phyloP scores from a whole-genome alignment of 164 flowering plant genomes.

The Vitis riparia region DNA sequence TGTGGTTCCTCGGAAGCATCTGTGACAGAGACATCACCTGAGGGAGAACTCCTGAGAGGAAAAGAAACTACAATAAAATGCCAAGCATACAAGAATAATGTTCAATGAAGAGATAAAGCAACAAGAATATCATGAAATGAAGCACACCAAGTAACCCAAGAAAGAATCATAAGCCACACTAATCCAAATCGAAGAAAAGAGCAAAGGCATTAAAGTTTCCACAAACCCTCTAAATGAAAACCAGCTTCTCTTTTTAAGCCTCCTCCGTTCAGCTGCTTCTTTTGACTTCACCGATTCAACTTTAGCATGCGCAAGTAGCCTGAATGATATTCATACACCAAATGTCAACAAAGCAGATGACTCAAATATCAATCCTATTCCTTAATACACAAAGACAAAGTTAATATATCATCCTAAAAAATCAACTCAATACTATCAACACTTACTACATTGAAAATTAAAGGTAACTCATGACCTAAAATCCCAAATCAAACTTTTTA shows the following conservation, averaged over 20 bases:
- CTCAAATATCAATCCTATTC: too few relatives aligned
- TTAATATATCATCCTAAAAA: too few relatives aligned
- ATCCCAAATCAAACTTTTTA: too few relatives aligned
- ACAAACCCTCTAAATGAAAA: constrained; percentile 85
- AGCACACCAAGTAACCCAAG: neutral
- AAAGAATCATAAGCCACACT: neutral
- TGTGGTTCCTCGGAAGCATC: constrained; percentile 47
- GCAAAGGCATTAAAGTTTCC: constrained; percentile 3
- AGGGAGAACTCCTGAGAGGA: constrained; percentile 49
- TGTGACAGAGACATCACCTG: constrained; percentile 40
- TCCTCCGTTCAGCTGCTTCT: constrained; percentile 78
- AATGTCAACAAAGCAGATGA: neutral
- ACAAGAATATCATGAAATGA: too few relatives aligned
- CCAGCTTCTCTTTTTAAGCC: constrained; percentile 71
- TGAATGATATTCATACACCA: constrained; percentile 26
- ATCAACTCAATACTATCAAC: too few relatives aligned
- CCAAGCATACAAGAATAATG: constrained; percentile 1
- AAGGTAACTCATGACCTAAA: too few relatives aligned
- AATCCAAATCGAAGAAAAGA: neutral
- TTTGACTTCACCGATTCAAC: constrained; percentile 85
- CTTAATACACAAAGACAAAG: neutral
- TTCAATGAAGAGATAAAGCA: neutral
- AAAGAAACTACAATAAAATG: constrained; percentile 3
- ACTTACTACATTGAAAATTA: too few relatives aligned
- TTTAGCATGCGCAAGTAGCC: constrained; percentile 99